Conservation (phyloP, 768 basidiomycete species). For the Leccinum barrowsii region DNA sequence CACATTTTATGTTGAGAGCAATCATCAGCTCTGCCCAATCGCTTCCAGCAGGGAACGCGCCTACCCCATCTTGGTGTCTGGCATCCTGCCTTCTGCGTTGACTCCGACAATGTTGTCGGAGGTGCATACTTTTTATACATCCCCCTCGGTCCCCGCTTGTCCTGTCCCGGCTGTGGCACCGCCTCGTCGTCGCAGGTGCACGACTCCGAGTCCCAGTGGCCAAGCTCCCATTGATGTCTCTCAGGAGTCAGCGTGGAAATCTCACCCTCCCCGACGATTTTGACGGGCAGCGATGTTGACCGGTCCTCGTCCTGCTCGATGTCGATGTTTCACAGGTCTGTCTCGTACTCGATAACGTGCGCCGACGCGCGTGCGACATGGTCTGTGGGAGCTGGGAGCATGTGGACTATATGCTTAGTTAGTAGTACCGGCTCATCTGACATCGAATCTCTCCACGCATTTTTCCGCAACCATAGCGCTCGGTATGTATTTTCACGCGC, state of each 20-base stretch:
- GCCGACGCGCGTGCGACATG: slow-evolving; percentile 67
- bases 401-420: too few species aligned
- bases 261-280: slow-evolving; percentile 31
- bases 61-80: slow-evolving; percentile 76
- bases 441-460: too few species aligned
- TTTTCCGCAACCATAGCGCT: too few species aligned
- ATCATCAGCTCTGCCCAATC: slow-evolving; percentile 74
- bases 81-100: slow-evolving; percentile 67
- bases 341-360: slow-evolving; percentile 77
- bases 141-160: slow-evolving; percentile 47
- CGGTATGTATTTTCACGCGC: too few species aligned
- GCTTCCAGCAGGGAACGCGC: slow-evolving; percentile 65
- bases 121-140: slow-evolving; percentile 53
- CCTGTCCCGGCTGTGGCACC: background rate
- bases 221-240: slow-evolving; percentile 44
- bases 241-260: slow-evolving; percentile 6
- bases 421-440: too few species aligned
- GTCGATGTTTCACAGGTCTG: slow-evolving; percentile 76
- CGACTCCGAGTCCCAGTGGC: slow-evolving; percentile 43
- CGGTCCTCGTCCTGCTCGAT: slow-evolving; percentile 59
- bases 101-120: slow-evolving; percentile 33
- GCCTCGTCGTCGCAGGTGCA: slow-evolving; percentile 38
- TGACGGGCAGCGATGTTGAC: slow-evolving; percentile 7
- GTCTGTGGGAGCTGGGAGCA: slow-evolving; percentile 20
- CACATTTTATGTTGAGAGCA: slow-evolving; percentile 71